Base-by-base conservation (phyloP, 148 eudicot species). In the Drosera capensis region DNA sequence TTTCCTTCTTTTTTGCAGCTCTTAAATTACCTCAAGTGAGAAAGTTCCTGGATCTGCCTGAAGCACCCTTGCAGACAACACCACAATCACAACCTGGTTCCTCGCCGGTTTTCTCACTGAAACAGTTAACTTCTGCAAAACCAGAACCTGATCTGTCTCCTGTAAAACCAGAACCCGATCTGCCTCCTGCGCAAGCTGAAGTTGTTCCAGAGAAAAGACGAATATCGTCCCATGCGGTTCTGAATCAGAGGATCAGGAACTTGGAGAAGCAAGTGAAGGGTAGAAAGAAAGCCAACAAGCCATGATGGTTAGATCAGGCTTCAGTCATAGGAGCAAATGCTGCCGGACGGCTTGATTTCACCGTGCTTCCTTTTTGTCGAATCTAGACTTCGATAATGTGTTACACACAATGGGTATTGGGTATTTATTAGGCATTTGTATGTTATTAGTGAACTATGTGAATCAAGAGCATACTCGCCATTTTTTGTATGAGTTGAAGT, bases 21-120 rank as follows among this genome's bases (percentile, higher is more conserved):
- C 58, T 82, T 36, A 78, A 59, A 67, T 66, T 49, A 16, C 82
- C 74, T 5, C 65, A 55, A 18, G 82, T 82, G 63, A 82, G 74
- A 64, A 70, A 67, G 57, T 46, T 57, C 8, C 52, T 82, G 67
- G 66, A 70, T 56, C 57, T 82, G 53, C 82, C 86, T 21, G 40
- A 35, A 43, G 59, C 70, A 57, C 71, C 74, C 8, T 46, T 48
- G 3, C 45, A 69, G 12, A 36, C 74, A n/a, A 14, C 56, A 26
- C 17, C 43, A 43, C 13, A 50, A 30, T 39, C 38, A 30, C 50
- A 63, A 45, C n/a, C n/a, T n/a, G n/a, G n/a, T n/a, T n/a, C n/a
- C n/a, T n/a, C n/a, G n/a, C 51, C 0, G 2, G 13, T 34, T 4
- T 34, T 15, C 6, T 5, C 38, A 4, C 9, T 11, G 0, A 0